Percentiles rank a stretch among this genome's conserved stretches.
These are phyloP conservation scores for Guadua angustifolia DNA, from an alignment of 176 grass and related monocot genomes.

Conservation along the genomic window DNA sequence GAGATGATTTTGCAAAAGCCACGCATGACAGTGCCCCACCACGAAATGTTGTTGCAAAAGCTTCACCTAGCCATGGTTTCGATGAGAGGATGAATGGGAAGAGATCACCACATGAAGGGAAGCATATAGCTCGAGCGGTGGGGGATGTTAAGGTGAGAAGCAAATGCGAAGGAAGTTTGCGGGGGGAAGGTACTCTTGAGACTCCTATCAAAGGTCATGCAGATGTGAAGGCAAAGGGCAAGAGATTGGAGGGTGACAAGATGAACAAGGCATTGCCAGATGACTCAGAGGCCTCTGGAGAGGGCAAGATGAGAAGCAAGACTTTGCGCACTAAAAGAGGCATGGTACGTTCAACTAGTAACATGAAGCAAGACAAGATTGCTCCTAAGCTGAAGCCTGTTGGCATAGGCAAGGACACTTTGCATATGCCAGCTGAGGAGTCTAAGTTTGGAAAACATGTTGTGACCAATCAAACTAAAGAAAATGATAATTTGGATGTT, in stretches of 20 bases:
- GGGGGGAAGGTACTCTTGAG: background rate
- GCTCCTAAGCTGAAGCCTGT: conserved; percentile 15
- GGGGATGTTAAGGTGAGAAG: conserved; percentile 7
- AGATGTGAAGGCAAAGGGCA: conserved; percentile 37
- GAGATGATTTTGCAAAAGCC: conserved; percentile 18
- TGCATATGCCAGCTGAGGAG: background rate
- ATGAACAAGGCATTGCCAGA: conserved; percentile 27
- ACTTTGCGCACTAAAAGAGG: conserved; percentile 8
- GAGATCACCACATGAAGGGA: background rate
- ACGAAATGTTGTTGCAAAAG: conserved; percentile 1
- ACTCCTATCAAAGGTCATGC: background rate
- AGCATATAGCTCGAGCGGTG: background rate
- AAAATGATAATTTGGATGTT: conserved; percentile 18
- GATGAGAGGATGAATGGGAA: conserved; percentile 28
- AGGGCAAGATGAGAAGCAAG: background rate
- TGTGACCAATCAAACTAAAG: background rate
- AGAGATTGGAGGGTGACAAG: conserved; percentile 12
- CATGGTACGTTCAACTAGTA: background rate
- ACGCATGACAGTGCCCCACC: background rate
- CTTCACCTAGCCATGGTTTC: conserved; percentile 11
- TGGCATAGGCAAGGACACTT: conserved; percentile 8
- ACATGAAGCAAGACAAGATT: conserved; percentile 13
- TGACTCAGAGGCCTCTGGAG: background rate
- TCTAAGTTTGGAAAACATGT: conserved; percentile 21
- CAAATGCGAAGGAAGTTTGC: conserved; percentile 19